Evolutionary conservation across 441 rosid species (phyloP).

Genomic region (Macaranga tanarius): DNA sequence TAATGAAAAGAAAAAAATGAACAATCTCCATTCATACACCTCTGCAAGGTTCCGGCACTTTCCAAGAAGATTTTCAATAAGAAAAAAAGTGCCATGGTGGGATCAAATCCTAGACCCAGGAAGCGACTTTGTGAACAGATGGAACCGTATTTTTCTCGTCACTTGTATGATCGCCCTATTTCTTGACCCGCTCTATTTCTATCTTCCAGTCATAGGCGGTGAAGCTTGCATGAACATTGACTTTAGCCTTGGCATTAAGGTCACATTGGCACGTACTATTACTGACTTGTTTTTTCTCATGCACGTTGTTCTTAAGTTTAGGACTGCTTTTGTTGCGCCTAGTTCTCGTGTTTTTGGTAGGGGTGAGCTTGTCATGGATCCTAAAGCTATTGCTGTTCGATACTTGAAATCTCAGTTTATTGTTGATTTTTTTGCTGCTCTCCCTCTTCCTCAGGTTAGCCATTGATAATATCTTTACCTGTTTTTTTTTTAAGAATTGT

Average conservation of each 20-base stretch:
- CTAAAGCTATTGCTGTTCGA: slow-evolving; percentile 58
- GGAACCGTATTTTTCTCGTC: slow-evolving; percentile 85
- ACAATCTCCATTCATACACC: slow-evolving; percentile 10
- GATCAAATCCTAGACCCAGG: slow-evolving; percentile 77
- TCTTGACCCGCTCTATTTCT: slow-evolving; percentile 88
- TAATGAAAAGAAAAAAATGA: slow-evolving; percentile 23
- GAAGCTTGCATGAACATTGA: slow-evolving; percentile 61
- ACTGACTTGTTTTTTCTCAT: slow-evolving; percentile 64
- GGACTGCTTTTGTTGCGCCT: slow-evolving; percentile 79
- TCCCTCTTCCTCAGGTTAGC: slow-evolving; percentile 87
- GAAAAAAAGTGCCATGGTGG: slow-evolving; percentile 52
- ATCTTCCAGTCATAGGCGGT: slow-evolving; percentile 60
- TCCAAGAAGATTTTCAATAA: slow-evolving; percentile 22
- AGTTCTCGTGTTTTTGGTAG: slow-evolving; percentile 76
- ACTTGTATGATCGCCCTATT: slow-evolving; percentile 72
- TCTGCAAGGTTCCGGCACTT: slow-evolving; percentile 16
- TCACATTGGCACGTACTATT: slow-evolving; percentile 67
- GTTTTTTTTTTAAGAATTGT: too few relatives aligned
- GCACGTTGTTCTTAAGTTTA: slow-evolving; percentile 69
- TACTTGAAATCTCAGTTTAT: slow-evolving; percentile 64
- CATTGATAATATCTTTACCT: too few relatives aligned
- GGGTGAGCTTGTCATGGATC: slow-evolving; percentile 87
- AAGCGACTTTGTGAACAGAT: slow-evolving; percentile 58
- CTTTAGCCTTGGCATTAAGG: slow-evolving; percentile 41
- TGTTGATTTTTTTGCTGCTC: slow-evolving; percentile 71